These are phyloP conservation scores for Musa itinerans DNA, from an alignment of 176 grass and related monocot genomes.

Conservation along the genomic window DNA sequence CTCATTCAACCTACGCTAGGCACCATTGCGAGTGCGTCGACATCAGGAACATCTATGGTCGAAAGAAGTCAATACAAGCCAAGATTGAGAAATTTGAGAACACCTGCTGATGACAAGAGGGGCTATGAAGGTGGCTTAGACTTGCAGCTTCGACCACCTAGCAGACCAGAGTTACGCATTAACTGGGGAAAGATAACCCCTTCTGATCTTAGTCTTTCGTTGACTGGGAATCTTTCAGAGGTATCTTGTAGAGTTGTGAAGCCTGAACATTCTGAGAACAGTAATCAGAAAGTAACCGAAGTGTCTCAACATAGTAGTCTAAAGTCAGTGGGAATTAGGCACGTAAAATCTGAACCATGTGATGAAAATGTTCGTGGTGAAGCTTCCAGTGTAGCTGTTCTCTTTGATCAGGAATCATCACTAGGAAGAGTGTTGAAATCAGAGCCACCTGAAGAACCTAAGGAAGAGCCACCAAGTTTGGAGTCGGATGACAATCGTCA, in stretches of 20 bases:
- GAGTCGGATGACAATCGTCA: background rate
- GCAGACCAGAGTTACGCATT: slow-evolving; percentile 29
- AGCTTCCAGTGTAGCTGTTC: slow-evolving; percentile 2
- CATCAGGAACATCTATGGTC: background rate
- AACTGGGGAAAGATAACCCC: slow-evolving; percentile 20
- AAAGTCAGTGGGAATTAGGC: background rate
- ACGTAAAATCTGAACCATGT: slow-evolving; percentile 25
- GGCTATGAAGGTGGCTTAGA: slow-evolving; percentile 24
- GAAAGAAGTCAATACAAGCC: background rate
- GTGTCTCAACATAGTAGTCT: background rate
- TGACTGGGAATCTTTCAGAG: slow-evolving; percentile 26
- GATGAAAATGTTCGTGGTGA: slow-evolving; percentile 2
- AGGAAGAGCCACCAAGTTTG: background rate
- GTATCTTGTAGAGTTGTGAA: slow-evolving; percentile 19
- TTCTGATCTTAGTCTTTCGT: slow-evolving; percentile 35
- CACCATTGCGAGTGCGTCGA: background rate
- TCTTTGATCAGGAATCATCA: slow-evolving; percentile 6
- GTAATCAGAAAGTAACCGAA: slow-evolving; percentile 3
- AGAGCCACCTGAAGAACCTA: slow-evolving; percentile 13
- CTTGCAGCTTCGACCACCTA: slow-evolving; percentile 33
- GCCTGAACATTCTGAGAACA: slow-evolving; percentile 1
- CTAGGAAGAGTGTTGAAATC: slow-evolving; percentile 18
- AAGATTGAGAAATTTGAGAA: slow-evolving; percentile 5
- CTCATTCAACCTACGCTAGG: slow-evolving; percentile 4
- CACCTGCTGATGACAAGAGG: slow-evolving; percentile 4